These are phyloP conservation scores for Pachysolen tannophilus DNA, from an alignment of 805 yeast species.

Conservation along the genomic window DNA sequence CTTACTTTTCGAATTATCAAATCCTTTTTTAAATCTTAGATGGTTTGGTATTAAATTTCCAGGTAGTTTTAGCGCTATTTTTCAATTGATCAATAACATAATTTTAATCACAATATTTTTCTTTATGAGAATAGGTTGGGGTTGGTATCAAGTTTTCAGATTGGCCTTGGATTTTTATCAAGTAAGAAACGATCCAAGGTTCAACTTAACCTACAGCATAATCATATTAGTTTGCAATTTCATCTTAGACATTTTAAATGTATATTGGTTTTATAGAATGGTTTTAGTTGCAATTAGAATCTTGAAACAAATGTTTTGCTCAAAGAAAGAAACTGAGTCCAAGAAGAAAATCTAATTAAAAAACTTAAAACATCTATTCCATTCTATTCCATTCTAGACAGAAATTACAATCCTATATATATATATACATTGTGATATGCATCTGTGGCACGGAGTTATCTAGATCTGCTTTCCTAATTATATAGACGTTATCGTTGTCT, in stretches of 20 bases:
- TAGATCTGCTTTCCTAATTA: too few relatives aligned
- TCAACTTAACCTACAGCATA: conserved; percentile 17
- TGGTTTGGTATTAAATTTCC: conserved; percentile 28
- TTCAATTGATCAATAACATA: conserved; percentile 24
- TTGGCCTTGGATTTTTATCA: conserved; percentile 20
- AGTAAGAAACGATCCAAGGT: conserved; percentile 20
- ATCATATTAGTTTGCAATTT: conserved; percentile 23
- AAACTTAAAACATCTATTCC: too few relatives aligned
- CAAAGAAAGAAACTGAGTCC: conserved; percentile 12
- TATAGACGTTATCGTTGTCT: too few relatives aligned
- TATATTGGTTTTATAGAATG: conserved; percentile 31
- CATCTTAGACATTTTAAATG: conserved; percentile 25
- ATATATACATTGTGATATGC: too few relatives aligned
- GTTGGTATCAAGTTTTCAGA: conserved; percentile 26
- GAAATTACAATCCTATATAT: too few relatives aligned
- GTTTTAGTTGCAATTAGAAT: conserved; percentile 26
- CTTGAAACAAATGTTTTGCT: conserved; percentile 21
- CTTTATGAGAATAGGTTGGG: conserved; percentile 27
- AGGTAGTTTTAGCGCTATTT: conserved; percentile 17
- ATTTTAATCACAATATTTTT: conserved; percentile 25
- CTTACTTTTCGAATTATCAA: conserved; percentile 26
- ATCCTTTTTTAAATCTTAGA: conserved; percentile 28
- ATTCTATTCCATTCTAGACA: too few relatives aligned
- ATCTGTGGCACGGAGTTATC: too few relatives aligned
- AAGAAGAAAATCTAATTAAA: conserved; percentile 17